Evolutionary conservation across 1,139 yeast species (phyloP), one percentile per base, ranked within the genome.

Genomic region (Sugiyamaella neomexicana): DNA sequence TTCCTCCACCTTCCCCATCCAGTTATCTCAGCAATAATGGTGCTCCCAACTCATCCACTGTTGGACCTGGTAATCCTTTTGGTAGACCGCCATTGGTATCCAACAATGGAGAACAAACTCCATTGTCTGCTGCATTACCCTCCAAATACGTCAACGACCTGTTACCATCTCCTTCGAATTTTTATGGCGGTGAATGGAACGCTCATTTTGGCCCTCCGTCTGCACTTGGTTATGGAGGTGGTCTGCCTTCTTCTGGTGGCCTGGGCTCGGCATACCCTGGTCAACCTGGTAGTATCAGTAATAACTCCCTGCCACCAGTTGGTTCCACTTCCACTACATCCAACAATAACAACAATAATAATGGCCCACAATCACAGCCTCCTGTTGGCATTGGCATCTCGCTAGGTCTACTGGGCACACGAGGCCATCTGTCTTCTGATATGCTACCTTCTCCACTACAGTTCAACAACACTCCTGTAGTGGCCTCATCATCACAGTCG

Each of bases 141-240:
- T 65, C 72, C 23, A 66, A 73, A 27, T 73, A 71, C 53, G 67
- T 74, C 47, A 68, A 66, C 46, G 78, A 74, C 44, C 61, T 71
- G 51, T 60, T 74, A n/a, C 75, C 75, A 2, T 72, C 76, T 43
- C 78, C 78, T 5, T 69, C 75, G 9, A 71, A 70, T 58, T 70
- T 69, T 48, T 73, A 72, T 55, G 67, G 72, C 5, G 53, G 66
- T 37, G 75, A 71, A 42, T 71, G 74, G 74, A 65, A 65, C 32
- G 46, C 61, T 20, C 65, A 60, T 43, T 62, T 58, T 42, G 61
- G 63, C 1, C 62, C 63, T 13, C 58, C 58, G 5, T 59, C 65
- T 9, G 65, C 65, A 2, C 50, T 51, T 13, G 57, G 57, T 8
- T 43, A 37, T 31, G 56, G 56, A 5, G 29, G 43, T 16, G 42